These are phyloP conservation scores for Coffea eugenioides DNA, from an alignment of 257 asterid genomes.

Conservation along the genomic window DNA sequence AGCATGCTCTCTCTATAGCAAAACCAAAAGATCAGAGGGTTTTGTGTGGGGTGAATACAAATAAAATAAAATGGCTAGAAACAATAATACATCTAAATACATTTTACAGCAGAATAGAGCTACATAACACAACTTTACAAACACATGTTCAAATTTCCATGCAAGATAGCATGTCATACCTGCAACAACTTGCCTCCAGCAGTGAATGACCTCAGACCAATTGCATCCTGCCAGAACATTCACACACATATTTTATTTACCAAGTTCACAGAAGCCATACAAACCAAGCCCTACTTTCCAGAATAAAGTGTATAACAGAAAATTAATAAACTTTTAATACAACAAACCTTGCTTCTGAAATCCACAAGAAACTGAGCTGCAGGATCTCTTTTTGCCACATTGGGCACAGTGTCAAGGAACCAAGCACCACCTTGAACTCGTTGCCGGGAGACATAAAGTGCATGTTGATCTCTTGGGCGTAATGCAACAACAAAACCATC, in stretches of 20 bases:
- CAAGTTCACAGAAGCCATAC: neutral
- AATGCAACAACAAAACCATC: slow-evolving; percentile 89
- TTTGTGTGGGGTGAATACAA: neutral
- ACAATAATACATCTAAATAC: neutral
- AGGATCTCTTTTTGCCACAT: slow-evolving; percentile 92
- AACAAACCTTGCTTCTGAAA: slow-evolving; percentile 77
- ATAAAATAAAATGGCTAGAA: neutral
- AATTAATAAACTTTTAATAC: slow-evolving; percentile 7
- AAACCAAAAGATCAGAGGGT: neutral
- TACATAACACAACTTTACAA: neutral
- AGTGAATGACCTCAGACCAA: slow-evolving; percentile 94
- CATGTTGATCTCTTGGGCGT: slow-evolving; percentile 69
- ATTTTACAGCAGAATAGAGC: neutral
- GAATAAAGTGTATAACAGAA: neutral
- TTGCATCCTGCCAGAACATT: slow-evolving; percentile 64
- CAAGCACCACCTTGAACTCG: slow-evolving; percentile 97
- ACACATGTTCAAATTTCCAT: neutral
- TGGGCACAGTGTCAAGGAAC: slow-evolving; percentile 87
- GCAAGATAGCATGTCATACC: slow-evolving; percentile 39
- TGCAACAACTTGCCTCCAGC: slow-evolving; percentile 98
- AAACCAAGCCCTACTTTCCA: slow-evolving; percentile 9
- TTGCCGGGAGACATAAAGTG: slow-evolving; percentile 85
- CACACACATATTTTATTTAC: neutral
- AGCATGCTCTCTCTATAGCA: neutral
- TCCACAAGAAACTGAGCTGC: slow-evolving; percentile 96